Evolutionary conservation across 208 protist species (phyloP), one percentile per base, ranked within the genome.

Genomic region (Acanthamoeba triangularis): DNA sequence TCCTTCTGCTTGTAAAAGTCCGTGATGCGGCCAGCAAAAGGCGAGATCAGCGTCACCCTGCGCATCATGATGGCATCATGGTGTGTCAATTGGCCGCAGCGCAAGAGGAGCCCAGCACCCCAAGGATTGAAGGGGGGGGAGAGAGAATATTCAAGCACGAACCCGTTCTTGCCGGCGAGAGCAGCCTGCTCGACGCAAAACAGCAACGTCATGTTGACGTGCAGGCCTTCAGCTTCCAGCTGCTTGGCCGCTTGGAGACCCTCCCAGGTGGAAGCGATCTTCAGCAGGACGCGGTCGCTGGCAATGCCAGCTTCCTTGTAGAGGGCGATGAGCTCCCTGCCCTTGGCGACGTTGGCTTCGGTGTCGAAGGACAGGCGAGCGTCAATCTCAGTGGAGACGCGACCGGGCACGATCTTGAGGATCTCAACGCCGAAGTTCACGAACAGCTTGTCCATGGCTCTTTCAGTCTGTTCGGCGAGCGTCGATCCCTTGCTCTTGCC

Each of bases 181-280:
- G 63, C 88, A 0, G 90, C 99, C 98, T 99, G 99, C 16, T 98
- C 98, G 78, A 99, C 99, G 82, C 97, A 98, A 96, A 99, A 99
- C 88, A 99, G 97, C n/a, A 99, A 97, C 25, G 99, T 99, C 78
- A 99, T 96, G 97, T 99, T 99, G 97, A 98, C 99, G 96, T 99
- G 98, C 95, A 99, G 99, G 92, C 98, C 98, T 95, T 99, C 98
- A 74, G 97, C 93, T 97, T 99, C 99, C 47, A 99, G 98, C 67
- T 97, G 93, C 56, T 97, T 96, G 13, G 98, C 99, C 33, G 99
- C 99, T 96, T 99, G 96, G 33, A 97, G 96, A 78, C 99, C 99
- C 97, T 99, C 99, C 99, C 99, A 99, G 0, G 99, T 99, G 63
- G 98, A 98, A 61, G 99, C 99, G 23, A 99, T 94, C 96, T 99